These are phyloP conservation scores for Mycena galericulata DNA, from an alignment of 768 basidiomycete genomes.

Conservation along the genomic window DNA sequence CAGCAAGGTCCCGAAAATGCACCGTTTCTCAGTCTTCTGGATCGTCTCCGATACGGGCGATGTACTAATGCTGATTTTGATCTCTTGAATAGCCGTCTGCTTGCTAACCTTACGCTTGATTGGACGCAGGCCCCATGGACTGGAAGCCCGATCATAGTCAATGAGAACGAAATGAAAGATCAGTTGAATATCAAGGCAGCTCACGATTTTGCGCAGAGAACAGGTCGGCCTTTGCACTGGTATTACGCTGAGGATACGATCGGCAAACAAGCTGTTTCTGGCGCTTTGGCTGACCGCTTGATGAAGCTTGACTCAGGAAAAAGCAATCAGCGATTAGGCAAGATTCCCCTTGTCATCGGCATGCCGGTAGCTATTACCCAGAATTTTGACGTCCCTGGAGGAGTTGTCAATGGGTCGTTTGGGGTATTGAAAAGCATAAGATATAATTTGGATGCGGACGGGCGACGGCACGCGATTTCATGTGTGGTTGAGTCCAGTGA, in stretches of 20 bases:
- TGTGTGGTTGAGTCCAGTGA: conserved; percentile 34
- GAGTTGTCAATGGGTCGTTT: conserved; percentile 42
- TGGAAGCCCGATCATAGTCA: not conserved
- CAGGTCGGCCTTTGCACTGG: not conserved
- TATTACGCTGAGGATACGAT: conserved; percentile 1
- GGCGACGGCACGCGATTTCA: conserved; percentile 32
- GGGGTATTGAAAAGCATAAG: conserved; percentile 32
- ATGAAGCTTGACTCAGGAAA: conserved; percentile 21
- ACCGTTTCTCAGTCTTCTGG: not conserved
- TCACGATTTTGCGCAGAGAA: not conserved
- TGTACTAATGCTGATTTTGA: conserved; percentile 35
- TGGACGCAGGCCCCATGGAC: conserved; percentile 17
- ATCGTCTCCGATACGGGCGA: conserved; percentile 13
- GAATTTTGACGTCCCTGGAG: conserved; percentile 43
- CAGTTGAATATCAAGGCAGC: not conserved
- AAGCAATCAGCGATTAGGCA: conserved; percentile 35
- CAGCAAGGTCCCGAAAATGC: conserved; percentile 15
- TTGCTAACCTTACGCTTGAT: not conserved
- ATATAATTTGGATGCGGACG: conserved; percentile 32
- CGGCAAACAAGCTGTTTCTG: not conserved
- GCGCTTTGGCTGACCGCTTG: not conserved
- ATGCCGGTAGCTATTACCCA: conserved; percentile 45
- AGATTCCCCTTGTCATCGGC: conserved; percentile 43
- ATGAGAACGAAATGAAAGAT: conserved; percentile 3
- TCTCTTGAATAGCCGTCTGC: conserved; percentile 23